These are phyloP conservation scores for Phtheirospermum japonicum DNA, from an alignment of 257 asterid species.

Conservation along the genomic window DNA sequence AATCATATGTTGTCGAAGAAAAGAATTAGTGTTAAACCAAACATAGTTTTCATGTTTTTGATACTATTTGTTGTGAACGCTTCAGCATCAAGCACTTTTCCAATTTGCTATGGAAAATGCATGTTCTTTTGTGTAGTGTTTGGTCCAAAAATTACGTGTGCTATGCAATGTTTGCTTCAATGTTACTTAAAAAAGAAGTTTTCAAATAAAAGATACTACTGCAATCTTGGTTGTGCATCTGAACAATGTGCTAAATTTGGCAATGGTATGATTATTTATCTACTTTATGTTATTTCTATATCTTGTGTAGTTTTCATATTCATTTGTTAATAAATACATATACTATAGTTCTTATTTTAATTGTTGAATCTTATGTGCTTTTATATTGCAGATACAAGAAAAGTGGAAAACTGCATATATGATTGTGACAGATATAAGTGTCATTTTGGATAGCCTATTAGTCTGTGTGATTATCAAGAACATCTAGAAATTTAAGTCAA, in stretches of 20 bases:
- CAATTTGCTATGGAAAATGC: conserved; percentile 30
- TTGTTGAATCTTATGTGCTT: neutral
- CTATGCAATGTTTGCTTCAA: conserved; percentile 13
- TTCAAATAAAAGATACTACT: neutral
- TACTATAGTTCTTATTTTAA: neutral
- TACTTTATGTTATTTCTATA: neutral
- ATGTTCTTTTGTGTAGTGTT: conserved; percentile 22
- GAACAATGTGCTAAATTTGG: conserved; percentile 17
- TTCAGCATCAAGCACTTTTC: neutral
- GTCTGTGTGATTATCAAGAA: neutral
- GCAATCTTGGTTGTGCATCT: conserved; percentile 26
- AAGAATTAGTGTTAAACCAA: neutral
- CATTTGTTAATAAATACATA: neutral
- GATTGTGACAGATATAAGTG: conserved; percentile 17
- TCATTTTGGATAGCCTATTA: neutral
- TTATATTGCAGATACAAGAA: conserved; percentile 16
- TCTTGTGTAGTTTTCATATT: neutral
- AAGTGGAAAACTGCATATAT: conserved; percentile 1
- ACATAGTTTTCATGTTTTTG: neutral
- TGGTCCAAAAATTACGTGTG: conserved; percentile 22
- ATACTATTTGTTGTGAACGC: conserved; percentile 10
- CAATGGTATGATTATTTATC: neutral
- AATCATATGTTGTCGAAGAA: neutral
- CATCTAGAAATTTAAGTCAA: neutral
- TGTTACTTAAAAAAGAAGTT: conserved; percentile 5